phyloP scores from a whole-genome alignment of 345 rosid species.

The Citrus unshiu region DNA sequence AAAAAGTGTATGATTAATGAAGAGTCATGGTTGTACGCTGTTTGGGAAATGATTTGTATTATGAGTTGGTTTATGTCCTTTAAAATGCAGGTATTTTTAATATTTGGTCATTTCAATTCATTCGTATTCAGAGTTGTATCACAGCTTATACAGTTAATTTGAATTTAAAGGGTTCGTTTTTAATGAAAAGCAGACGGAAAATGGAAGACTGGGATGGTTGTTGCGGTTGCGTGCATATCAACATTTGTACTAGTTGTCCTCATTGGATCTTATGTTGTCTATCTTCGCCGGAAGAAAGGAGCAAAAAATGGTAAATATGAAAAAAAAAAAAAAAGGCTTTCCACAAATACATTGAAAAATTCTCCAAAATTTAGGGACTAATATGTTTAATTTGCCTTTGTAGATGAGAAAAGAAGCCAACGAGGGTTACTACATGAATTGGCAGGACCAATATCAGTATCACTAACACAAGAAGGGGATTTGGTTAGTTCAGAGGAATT shows the following conservation, averaged over 20 bases:
- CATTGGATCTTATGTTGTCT: conserved; percentile 10
- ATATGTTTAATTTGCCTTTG: background rate
- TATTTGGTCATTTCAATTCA: background rate
- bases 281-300: conserved; percentile 4
- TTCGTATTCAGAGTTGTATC: background rate
- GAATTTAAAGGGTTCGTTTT: background rate
- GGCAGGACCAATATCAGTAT: conserved; percentile 18
- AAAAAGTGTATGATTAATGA: no score
- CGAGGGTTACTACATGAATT: conserved; percentile 15
- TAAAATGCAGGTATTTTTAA: no score
- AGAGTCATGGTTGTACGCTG: no score
- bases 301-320: conserved; percentile 18
- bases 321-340: no score
- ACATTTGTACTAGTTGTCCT: conserved; percentile 11
- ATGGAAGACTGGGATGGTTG: conserved; percentile 22
- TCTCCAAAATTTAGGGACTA: background rate
- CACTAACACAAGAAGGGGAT: conserved; percentile 20
- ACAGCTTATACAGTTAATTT: background rate
- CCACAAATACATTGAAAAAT: background rate
- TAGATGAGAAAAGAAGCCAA: conserved; percentile 26
- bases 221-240: background rate
- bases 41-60: no score
- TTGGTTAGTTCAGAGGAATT: conserved; percentile 27
- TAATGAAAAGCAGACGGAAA: conserved; percentile 20
- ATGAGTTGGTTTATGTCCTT: no score